Conservation (phyloP, 2,329 filamentous ascomycete genomes). For the Tothia fuscella region DNA sequence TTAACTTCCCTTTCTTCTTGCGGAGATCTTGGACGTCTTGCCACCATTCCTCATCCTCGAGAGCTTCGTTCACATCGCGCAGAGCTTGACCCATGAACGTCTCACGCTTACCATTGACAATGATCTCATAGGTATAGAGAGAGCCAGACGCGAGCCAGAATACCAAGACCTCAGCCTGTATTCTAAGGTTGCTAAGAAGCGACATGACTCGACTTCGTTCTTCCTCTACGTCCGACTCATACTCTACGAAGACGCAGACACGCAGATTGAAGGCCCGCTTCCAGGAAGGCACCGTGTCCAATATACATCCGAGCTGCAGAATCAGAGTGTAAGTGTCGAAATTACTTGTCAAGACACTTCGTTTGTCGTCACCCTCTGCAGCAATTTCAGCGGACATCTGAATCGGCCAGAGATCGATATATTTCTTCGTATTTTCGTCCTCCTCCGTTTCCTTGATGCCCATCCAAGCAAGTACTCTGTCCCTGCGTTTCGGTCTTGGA, state of each 20-base stretch:
- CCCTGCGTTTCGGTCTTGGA: constrained; percentile 19
- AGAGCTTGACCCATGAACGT: constrained; percentile 42
- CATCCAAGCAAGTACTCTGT: constrained; percentile 18
- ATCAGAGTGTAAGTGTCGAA: constrained; percentile 89
- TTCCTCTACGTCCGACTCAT: constrained; percentile 71
- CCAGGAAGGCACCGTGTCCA: constrained; percentile 73
- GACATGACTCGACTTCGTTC: constrained; percentile 61
- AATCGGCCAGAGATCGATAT: constrained; percentile 82
- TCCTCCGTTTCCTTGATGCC: constrained; percentile 32
- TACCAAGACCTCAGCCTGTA: constrained; percentile 66
- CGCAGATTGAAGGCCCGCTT: constrained; percentile 60
- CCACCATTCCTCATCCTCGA: constrained; percentile 75
- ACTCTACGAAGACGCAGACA: constrained; percentile 80
- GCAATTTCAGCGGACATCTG: constrained; percentile 82
- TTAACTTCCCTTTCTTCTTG: constrained; percentile 15
- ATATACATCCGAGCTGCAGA: constrained; percentile 71
- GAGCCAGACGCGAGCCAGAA: constrained; percentile 70
- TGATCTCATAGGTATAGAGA: constrained; percentile 53
- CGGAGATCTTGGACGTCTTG: constrained; percentile 49
- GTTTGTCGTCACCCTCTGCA: constrained; percentile 39
- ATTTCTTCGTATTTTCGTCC: constrained; percentile 44
- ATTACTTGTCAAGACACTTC: constrained; percentile 67
- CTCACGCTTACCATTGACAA: constrained; percentile 54
- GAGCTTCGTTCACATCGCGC: constrained; percentile 49
- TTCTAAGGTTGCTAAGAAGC: constrained; percentile 68